These are phyloP conservation scores for Rhizopogon vinicolor DNA, from an alignment of 768 basidiomycete genomes.

Conservation along the genomic window DNA sequence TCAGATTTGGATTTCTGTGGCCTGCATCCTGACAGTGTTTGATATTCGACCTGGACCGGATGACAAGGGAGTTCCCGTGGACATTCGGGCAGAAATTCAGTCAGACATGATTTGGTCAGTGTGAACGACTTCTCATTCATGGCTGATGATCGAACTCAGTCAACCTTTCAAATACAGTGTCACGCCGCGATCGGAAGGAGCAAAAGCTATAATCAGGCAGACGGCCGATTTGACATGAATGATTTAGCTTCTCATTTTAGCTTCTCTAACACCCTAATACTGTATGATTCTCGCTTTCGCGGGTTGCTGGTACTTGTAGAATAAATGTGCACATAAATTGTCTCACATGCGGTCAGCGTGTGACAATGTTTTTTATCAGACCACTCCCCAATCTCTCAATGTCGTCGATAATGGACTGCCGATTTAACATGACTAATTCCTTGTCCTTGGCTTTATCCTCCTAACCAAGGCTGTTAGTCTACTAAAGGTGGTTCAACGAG, in stretches of 20 bases:
- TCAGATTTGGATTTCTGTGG: slow-evolving; percentile 31
- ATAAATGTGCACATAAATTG: neutral
- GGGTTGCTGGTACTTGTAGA: neutral
- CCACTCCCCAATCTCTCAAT: slow-evolving; percentile 73
- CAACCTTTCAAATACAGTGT: slow-evolving; percentile 25
- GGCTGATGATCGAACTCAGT: slow-evolving; percentile 19
- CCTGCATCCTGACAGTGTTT: slow-evolving; percentile 25
- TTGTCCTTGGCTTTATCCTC: slow-evolving; percentile 43
- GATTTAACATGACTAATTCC: slow-evolving; percentile 62
- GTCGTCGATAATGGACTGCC: slow-evolving; percentile 62
- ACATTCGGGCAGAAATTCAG: slow-evolving; percentile 19
- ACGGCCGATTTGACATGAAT: slow-evolving; percentile 19
- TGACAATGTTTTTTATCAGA: slow-evolving; percentile 47
- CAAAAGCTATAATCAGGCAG: slow-evolving; percentile 22
- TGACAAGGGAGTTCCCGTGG: slow-evolving; percentile 10
- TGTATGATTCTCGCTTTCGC: neutral
- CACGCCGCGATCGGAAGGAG: slow-evolving; percentile 24
- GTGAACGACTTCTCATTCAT: neutral
- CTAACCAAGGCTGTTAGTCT: slow-evolving; percentile 9
- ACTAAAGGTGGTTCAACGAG: neutral
- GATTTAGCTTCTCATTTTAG: neutral
- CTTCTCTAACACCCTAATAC: neutral
- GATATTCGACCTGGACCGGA: slow-evolving; percentile 19
- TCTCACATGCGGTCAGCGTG: slow-evolving; percentile 6
- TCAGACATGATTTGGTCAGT: slow-evolving; percentile 28